Evolutionary conservation across 1,284 basidiomycete species (phyloP).

Genomic region (Microbotryum lychnidis-dioicae): DNA sequence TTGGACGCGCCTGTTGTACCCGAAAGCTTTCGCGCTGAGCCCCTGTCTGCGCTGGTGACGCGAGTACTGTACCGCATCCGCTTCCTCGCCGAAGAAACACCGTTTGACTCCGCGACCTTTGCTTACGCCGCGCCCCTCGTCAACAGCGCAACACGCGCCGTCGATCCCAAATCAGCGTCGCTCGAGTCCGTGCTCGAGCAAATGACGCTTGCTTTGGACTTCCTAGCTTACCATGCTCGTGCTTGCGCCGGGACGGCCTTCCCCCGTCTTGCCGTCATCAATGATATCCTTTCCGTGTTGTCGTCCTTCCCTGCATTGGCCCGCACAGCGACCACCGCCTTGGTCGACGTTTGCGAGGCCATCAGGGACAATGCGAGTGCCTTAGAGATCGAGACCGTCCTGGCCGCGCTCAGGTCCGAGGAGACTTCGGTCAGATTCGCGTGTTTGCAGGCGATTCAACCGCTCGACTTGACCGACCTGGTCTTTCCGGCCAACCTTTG

Average conservation of each 20-base stretch:
- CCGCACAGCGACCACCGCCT: constrained; percentile 74
- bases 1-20: constrained; percentile 60
- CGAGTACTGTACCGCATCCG: constrained; percentile 82
- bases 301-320: constrained; percentile 69
- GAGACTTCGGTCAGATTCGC: constrained; percentile 84
- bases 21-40: constrained; percentile 63
- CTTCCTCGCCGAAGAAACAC: constrained; percentile 68
- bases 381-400: constrained; percentile 59
- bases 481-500: constrained; percentile 87
- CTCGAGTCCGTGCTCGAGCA: constrained; percentile 76
- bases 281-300: constrained; percentile 66
- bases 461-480: constrained; percentile 87
- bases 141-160: constrained; percentile 53
- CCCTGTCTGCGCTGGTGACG: constrained; percentile 62
- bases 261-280: constrained; percentile 63
- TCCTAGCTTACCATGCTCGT: constrained; percentile 75
- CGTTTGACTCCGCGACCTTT: constrained; percentile 78
- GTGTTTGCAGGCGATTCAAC: constrained; percentile 75
- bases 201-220: constrained; percentile 70
- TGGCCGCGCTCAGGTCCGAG: constrained; percentile 70
- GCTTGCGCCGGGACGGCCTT: constrained; percentile 62
- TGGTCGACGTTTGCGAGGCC: constrained; percentile 76
- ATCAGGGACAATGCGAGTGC: constrained; percentile 59
- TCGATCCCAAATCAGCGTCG: too few relatives aligned
- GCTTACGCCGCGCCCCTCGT: constrained; percentile 74